These are phyloP conservation scores for Mycena albidolilacea DNA, from an alignment of 768 basidiomycete species.

Conservation along the genomic window DNA sequence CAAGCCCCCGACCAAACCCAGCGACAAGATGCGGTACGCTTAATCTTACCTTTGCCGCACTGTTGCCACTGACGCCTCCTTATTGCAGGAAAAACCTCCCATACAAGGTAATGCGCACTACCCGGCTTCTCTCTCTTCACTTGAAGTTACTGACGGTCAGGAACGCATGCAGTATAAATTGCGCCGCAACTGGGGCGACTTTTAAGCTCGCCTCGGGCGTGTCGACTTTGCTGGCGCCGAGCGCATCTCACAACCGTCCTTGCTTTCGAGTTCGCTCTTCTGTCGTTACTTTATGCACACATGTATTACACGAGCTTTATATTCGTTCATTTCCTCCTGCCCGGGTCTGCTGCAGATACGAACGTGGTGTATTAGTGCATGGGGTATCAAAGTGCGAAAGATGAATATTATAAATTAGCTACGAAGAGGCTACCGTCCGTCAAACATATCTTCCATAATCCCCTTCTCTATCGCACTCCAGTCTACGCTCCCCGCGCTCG, in stretches of 20 bases:
- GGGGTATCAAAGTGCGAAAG: slow-evolving; percentile 28
- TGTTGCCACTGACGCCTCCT: slow-evolving; percentile 10
- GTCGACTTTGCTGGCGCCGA: slow-evolving; percentile 21
- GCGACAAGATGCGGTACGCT: slow-evolving; percentile 81
- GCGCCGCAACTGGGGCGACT: slow-evolving; percentile 90
- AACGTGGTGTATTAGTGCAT: slow-evolving; percentile 17
- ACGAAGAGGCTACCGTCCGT: slow-evolving; percentile 65
- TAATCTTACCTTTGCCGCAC: slow-evolving; percentile 9
- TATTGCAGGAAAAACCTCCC: slow-evolving; percentile 79
- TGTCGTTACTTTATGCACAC: slow-evolving; percentile 18
- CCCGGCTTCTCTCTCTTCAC: slow-evolving; percentile 20
- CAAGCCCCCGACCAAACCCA: slow-evolving; percentile 77
- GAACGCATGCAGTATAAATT: slow-evolving; percentile 89
- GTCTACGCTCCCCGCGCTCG: slow-evolving; percentile 84
- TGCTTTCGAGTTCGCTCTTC: slow-evolving; percentile 19
- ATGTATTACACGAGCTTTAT: slow-evolving; percentile 31
- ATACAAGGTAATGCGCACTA: slow-evolving; percentile 78
- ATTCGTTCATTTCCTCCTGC: not conserved
- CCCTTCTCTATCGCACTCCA: slow-evolving; percentile 91
- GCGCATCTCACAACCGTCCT: not conserved
- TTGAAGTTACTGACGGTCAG: slow-evolving; percentile 65
- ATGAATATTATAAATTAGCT: slow-evolving; percentile 31
- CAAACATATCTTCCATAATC: slow-evolving; percentile 92
- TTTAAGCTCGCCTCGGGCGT: slow-evolving; percentile 58
- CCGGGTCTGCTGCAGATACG: too few species aligned